phyloP scores from a whole-genome alignment of 305 asterid genomes.

The Striga hermonthica region DNA sequence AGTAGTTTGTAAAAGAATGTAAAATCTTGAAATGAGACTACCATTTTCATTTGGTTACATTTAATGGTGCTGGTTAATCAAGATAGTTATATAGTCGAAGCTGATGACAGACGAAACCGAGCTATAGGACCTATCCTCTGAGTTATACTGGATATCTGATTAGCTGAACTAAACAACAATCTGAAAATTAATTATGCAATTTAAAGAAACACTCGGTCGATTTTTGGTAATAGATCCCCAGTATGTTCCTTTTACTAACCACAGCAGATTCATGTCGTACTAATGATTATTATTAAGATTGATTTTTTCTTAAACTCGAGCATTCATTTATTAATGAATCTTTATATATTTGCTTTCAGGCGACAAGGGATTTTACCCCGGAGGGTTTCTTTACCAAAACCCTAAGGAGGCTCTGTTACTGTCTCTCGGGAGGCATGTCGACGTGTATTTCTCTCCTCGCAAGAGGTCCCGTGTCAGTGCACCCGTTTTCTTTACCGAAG shows the following conservation, averaged over 20 bases:
- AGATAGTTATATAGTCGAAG: no score
- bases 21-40: neutral
- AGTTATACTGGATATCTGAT: no score
- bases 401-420: constrained; percentile 49
- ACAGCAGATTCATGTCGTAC: neutral
- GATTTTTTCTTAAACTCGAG: constrained; percentile 4
- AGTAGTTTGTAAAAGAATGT: neutral
- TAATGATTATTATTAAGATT: neutral
- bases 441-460: constrained; percentile 62
- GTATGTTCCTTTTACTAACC: no score
- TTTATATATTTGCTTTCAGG: constrained; percentile 41
- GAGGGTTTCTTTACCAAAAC: constrained; percentile 52
- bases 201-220: no score
- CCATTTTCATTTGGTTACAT: neutral
- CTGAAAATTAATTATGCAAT: no score
- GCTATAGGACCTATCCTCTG: no score
- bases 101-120: no score
- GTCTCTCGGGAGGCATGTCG: constrained; percentile 56
- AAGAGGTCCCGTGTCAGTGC: constrained; percentile 80
- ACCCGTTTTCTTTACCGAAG: constrained; percentile 55
- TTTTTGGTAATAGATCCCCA: no score
- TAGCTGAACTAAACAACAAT: no score
- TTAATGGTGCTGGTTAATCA: no score
- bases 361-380: constrained; percentile 45
- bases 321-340: constrained; percentile 30